Evolutionary conservation across 1,139 yeast species (phyloP).

Genomic region (Debaryomyces nepalensis): DNA sequence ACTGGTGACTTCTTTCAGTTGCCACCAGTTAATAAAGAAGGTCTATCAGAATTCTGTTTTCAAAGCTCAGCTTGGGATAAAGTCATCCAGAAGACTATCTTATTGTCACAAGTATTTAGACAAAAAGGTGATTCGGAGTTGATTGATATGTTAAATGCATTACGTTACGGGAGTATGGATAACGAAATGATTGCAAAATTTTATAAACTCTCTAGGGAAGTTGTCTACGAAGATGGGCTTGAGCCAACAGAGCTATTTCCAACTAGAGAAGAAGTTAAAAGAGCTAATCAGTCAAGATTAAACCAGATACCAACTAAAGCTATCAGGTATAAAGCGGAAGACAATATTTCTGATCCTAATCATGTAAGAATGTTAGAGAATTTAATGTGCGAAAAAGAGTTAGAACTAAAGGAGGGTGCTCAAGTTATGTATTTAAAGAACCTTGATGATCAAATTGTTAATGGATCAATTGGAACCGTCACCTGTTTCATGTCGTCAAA

Average conservation of each 20-base stretch:
- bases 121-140: conserved; percentile 71
- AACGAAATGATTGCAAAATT: conserved; percentile 50
- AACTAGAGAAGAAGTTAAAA: conserved; percentile 72
- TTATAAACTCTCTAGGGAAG: conserved; percentile 52
- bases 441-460: conserved; percentile 49
- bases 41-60: conserved; percentile 54
- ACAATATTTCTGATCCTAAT: conserved; percentile 37
- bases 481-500: conserved; percentile 62
- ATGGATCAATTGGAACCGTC: conserved; percentile 61
- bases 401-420: conserved; percentile 59
- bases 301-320: conserved; percentile 35
- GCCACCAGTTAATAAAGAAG: conserved; percentile 70
- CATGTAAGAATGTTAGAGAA: conserved; percentile 40
- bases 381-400: conserved; percentile 49
- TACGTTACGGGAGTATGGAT: conserved; percentile 69
- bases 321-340: conserved; percentile 57
- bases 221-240: conserved; percentile 70
- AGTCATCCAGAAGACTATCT: conserved; percentile 57
- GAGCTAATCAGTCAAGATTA: conserved; percentile 65
- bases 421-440: conserved; percentile 63
- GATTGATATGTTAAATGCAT: conserved; percentile 72
- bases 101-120: conserved; percentile 69
- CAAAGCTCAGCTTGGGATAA: conserved; percentile 60
- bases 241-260: conserved; percentile 83
- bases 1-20: conserved; percentile 88